These are phyloP conservation scores for Aspergillus sp. DNA, from an alignment of 2,329 filamentous ascomycete species.

Conservation along the genomic window DNA sequence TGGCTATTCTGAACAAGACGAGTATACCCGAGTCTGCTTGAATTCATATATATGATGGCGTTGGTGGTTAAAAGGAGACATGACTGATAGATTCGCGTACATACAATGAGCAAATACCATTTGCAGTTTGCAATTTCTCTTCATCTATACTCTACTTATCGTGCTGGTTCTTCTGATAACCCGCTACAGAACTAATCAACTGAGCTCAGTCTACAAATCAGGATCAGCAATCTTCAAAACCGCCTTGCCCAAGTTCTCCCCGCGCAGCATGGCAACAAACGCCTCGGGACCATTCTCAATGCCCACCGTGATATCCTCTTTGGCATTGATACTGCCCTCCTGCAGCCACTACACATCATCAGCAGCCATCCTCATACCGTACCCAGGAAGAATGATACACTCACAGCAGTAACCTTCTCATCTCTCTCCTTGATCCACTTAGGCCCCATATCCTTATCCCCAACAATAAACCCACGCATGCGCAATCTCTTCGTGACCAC, in stretches of 20 bases:
- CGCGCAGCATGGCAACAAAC: slow-evolving; percentile 71
- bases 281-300: slow-evolving; percentile 76
- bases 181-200: too few relatives aligned
- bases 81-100: neutral
- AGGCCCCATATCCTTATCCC: slow-evolving; percentile 65
- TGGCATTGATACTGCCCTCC: slow-evolving; percentile 72
- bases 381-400: neutral
- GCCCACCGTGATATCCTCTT: slow-evolving; percentile 68
- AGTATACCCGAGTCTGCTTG: slow-evolving; percentile 1
- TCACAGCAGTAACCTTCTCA: slow-evolving; percentile 57
- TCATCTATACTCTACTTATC: too few relatives aligned
- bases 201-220: neutral
- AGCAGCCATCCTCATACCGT: neutral
- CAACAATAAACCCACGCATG: slow-evolving; percentile 75
- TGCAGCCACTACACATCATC: slow-evolving; percentile 65
- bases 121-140: neutral
- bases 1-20: slow-evolving; percentile 57
- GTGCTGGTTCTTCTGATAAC: too few relatives aligned
- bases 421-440: slow-evolving; percentile 71
- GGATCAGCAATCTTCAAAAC: slow-evolving; percentile 58
- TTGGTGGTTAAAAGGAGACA: neutral
- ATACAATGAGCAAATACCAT: neutral
- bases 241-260: slow-evolving; percentile 85
- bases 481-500: slow-evolving; percentile 66
- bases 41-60: neutral